Evolutionary conservation across 2,329 filamentous ascomycete species (phyloP), one percentile per base, ranked within the genome.

Genomic region (Talaromyces piceae): DNA sequence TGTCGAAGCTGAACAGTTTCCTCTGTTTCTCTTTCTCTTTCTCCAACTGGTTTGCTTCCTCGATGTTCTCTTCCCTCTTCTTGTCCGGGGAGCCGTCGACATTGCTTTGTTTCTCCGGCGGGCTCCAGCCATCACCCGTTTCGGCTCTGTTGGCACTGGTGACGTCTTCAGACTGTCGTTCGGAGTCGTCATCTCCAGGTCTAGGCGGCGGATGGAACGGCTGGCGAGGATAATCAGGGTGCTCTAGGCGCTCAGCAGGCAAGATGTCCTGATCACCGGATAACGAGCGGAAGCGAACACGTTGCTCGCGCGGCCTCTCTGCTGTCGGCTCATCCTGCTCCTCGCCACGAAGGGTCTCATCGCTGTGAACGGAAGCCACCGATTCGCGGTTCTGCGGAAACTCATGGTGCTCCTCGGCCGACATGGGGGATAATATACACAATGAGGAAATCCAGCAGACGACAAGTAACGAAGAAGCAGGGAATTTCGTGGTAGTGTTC

Each of bases 141-240:
- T 53, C 46, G 8, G 16, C 7, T 26, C 41, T 41, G 0, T 53
- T 51, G 2, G 54, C 56, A 25, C 65, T 63, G 4, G 64, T 51
- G n/a, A 67, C 60, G 49, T 67, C 65, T 9, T 54, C 49, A 0
- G 64, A 59, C 4, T 57, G 57, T 20, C 63, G 61, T 2, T 49
- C n/a, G 5, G 45, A 22, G 23, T 50, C 37, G 11, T 28, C 16
- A 5, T 31, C 13, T n/a, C 33, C 25, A 25, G 33, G 30, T 18
- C 20, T 27, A 2, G 50, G 43, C 5, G 53, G 50, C 18, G 3
- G 44, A 8, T 45, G 47, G 18, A 53, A 55, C 3, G 53, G 53
- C 39, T 31, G 33, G 2, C 53, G 47, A 30, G 50, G 27, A 45
- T 53, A 45, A 30, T 55, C 53, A 12, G 30, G 28, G 22, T 28